Percentiles rank a stretch among this genome's conserved stretches.
These are phyloP conservation scores for Isabelozyma rhagii DNA, from an alignment of 805 yeast genomes.

Conservation along the genomic window DNA sequence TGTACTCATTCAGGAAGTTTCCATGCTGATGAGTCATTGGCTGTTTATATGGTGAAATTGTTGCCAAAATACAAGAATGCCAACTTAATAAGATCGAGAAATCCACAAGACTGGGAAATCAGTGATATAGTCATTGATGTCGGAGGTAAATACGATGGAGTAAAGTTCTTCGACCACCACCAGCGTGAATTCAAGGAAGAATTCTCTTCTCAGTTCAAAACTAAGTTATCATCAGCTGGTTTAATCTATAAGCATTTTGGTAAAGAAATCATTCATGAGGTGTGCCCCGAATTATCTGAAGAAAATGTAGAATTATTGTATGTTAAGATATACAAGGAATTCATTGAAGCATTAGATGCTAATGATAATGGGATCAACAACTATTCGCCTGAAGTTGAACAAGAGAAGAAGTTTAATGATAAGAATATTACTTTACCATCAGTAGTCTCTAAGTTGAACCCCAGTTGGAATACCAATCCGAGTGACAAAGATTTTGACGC, in stretches of 20 bases:
- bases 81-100: constrained; percentile 77
- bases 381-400: constrained; percentile 50
- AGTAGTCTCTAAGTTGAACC: constrained; percentile 75
- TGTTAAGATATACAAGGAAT: constrained; percentile 76
- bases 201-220: constrained; percentile 58
- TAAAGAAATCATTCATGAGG: constrained; percentile 58
- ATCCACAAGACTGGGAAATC: constrained; percentile 74
- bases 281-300: constrained; percentile 30
- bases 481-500: constrained; percentile 65
- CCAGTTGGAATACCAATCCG: constrained; percentile 74
- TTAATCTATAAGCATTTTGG: constrained; percentile 86
- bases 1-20: constrained; percentile 93
- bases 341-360: constrained; percentile 91
- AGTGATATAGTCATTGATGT: constrained; percentile 96
- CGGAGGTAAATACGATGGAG: constrained; percentile 83
- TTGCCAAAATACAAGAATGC: constrained; percentile 69
- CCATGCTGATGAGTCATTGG: constrained; percentile 96
- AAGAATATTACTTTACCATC: constrained; percentile 74
- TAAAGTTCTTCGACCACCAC: constrained; percentile 90
- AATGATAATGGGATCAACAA: constrained; percentile 90
- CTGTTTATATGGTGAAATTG: constrained; percentile 77
- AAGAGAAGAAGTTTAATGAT: constrained; percentile 65
- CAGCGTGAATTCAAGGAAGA: constrained; percentile 86
- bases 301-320: constrained; percentile 62
- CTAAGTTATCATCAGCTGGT: constrained; percentile 93